A percentile compares a stretch with the other conserved stretches of the same genome.
phyloP scores from a whole-genome alignment of 371 early-diverging fungal species.

The Umbelopsis sp. region DNA sequence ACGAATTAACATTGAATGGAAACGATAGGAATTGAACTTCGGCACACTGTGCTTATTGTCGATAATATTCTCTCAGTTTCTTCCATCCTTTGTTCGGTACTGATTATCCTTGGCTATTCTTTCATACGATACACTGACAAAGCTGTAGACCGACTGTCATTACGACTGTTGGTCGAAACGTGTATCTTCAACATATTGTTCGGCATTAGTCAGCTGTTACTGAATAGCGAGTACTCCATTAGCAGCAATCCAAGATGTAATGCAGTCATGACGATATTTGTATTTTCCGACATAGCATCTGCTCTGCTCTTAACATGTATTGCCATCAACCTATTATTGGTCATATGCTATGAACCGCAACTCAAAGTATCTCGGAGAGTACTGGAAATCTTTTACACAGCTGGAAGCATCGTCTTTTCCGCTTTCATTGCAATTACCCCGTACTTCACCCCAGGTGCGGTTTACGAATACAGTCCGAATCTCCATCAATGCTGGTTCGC shows the following conservation, averaged over 20 bases:
- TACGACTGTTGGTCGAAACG: conserved; percentile 26
- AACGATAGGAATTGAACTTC: background rate
- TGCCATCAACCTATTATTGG: conserved; percentile 23
- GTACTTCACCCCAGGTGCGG: background rate
- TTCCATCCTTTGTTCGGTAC: conserved; percentile 21
- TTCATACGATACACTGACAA: conserved; percentile 22
- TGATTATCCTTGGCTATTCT: conserved; percentile 14
- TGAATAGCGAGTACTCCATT: background rate
- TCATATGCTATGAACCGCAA: conserved; percentile 19
- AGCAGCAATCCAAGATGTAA: conserved; percentile 4
- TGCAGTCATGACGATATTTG: conserved; percentile 24
- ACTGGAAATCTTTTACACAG: conserved; percentile 19
- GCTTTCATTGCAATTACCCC: conserved; percentile 21
- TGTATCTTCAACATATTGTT: conserved; percentile 18
- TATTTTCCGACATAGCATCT: conserved; percentile 22
- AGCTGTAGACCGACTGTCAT: conserved; percentile 21
- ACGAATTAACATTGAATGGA: too few relatives aligned
- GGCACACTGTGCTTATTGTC: background rate
- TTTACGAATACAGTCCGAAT: conserved; percentile 12
- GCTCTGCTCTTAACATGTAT: conserved; percentile 22
- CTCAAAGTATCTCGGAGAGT: background rate
- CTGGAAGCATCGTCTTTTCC: background rate
- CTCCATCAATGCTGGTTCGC: conserved; percentile 24
- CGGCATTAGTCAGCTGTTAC: conserved; percentile 18
- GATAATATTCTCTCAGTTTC: background rate